Evolutionary conservation across 768 basidiomycete species (phyloP).

Genomic region (Leucosporidium yakuticum): DNA sequence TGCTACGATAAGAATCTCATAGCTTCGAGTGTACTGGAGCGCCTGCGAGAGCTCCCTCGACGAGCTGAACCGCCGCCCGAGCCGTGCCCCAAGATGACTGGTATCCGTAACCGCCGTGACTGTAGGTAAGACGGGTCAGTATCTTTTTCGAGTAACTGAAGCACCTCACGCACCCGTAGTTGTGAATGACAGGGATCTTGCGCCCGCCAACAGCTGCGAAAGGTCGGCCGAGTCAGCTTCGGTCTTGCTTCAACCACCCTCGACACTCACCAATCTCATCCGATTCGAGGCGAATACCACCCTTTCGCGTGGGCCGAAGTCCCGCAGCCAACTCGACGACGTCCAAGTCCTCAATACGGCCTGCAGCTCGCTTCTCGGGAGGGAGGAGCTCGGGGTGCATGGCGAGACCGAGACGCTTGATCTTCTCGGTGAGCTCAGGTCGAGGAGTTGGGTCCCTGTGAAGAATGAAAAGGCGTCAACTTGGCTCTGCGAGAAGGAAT

Average conservation of each 20-base stretch:
- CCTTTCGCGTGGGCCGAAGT: slow-evolving; percentile 60
- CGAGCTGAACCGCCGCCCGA: slow-evolving; percentile 48
- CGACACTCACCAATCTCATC: slow-evolving; percentile 45
- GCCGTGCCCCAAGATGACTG: slow-evolving; percentile 65
- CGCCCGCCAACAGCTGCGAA: slow-evolving; percentile 27
- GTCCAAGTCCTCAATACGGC: slow-evolving; percentile 45
- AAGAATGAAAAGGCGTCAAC: background rate
- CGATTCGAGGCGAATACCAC: slow-evolving; percentile 59
- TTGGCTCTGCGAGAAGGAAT: background rate
- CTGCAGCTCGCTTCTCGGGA: slow-evolving; percentile 23
- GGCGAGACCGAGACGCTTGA: slow-evolving; percentile 26
- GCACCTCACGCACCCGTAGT: slow-evolving; percentile 52
- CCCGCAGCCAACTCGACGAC: slow-evolving; percentile 54
- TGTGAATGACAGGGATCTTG: slow-evolving; percentile 54
- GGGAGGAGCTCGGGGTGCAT: slow-evolving; percentile 26
- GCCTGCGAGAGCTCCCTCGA: background rate
- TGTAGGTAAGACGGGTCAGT: slow-evolving; percentile 31
- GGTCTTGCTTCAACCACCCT: slow-evolving; percentile 3
- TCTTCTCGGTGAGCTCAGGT: slow-evolving; percentile 14
- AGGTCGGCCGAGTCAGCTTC: background rate
- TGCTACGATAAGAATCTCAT: too few species aligned
- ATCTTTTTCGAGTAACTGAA: background rate
- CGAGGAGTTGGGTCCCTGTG: slow-evolving; percentile 24
- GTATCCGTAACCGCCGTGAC: slow-evolving; percentile 61
- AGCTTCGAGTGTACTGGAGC: too few species aligned